Evolutionary conservation across 192 early-diverging fungal genomes (phyloP), one percentile per base, ranked within the genome.

Genomic region (Backusella tarrabulga): DNA sequence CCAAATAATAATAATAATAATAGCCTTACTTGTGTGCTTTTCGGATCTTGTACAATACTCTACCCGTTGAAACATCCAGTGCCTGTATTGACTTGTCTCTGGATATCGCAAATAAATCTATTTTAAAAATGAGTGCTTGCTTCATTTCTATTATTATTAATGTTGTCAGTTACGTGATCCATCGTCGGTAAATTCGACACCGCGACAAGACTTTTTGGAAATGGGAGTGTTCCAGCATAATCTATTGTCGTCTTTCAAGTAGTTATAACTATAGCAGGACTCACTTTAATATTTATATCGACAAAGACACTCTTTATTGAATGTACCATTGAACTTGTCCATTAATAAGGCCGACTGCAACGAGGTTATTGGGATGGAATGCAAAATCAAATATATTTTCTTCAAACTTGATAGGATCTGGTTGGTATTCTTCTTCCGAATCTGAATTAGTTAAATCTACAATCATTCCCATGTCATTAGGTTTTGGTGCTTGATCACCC

Each of bases 171-270:
- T 85, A 88, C 91, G 83, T 41, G 79, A 70, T 14, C 97, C 97
- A 80, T 96, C 94, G 17, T 79, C 79, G 77, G 86, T 91, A 71
- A 97, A 99, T 63, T 90, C 92, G 6, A 99, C 79, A n/a, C 92
- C 92, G 36, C 97, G 88, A 72, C 93, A 94, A 11, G 96, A 95
- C 81, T 97, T 94, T 85, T 91, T 95, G 76, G 95, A 93, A 1
- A 85, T 85, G 26, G 88, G 80, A 11, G 88, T 78, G 19, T 70
- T 76, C 83, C 90, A 94, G 3, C 86, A 60, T 1, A 80, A 73
- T 63, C 77, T 76, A 40, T 85, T 90, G n/a, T 81, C 68, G 11
- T 79, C 38, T 3, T 74, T 46, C 29, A 63, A 66, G 50, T 77
- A 80, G 29, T 67, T n/a, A 52, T 68, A 75, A 63, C 72, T 82